Conservation (phyloP, 2,329 filamentous ascomycete genomes). For the Pseudogymnoascus sp. region DNA sequence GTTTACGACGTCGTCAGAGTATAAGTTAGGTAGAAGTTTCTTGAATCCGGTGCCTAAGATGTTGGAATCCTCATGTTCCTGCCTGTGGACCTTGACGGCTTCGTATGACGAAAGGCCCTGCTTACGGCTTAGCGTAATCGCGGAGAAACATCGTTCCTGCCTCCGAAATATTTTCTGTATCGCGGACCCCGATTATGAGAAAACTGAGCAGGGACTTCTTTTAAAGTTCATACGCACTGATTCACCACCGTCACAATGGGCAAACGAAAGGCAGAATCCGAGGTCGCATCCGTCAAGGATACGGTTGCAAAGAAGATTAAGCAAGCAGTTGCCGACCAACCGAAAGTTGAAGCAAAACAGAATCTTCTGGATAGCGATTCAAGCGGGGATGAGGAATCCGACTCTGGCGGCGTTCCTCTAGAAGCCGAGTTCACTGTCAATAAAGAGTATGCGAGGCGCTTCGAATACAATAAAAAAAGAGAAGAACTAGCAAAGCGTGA, state of each 20-base stretch:
- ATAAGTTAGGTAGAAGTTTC: not conserved
- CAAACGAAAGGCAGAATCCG: constrained; percentile 28
- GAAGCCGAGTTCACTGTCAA: constrained; percentile 67
- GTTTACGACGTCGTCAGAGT: not conserved
- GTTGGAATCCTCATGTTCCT: constrained; percentile 6
- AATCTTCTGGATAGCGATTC: constrained; percentile 44
- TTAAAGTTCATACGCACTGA: not conserved
- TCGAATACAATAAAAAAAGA: constrained; percentile 95
- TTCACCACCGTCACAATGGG: constrained; percentile 21
- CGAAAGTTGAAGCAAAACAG: constrained; percentile 22
- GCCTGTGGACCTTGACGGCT: constrained; percentile 8
- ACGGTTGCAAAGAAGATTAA: constrained; percentile 24
- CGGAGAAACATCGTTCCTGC: constrained; percentile 8
- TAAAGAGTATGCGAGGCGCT: constrained; percentile 77
- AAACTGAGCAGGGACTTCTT: constrained; percentile 8
- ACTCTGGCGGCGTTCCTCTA: constrained; percentile 30
- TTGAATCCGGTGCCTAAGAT: not conserved
- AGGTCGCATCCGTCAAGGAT: constrained; percentile 14
- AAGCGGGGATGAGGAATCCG: constrained; percentile 28
- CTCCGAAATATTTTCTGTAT: constrained; percentile 11
- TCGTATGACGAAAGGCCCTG: constrained; percentile 11
- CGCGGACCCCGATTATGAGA: constrained; percentile 7
- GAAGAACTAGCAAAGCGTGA: constrained; percentile 70
- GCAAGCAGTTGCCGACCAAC: constrained; percentile 16
- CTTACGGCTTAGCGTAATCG: constrained; percentile 5